These are phyloP conservation scores for Pyrenochaeta sp. DNA, from an alignment of 2,329 filamentous ascomycete species.

Conservation along the genomic window DNA sequence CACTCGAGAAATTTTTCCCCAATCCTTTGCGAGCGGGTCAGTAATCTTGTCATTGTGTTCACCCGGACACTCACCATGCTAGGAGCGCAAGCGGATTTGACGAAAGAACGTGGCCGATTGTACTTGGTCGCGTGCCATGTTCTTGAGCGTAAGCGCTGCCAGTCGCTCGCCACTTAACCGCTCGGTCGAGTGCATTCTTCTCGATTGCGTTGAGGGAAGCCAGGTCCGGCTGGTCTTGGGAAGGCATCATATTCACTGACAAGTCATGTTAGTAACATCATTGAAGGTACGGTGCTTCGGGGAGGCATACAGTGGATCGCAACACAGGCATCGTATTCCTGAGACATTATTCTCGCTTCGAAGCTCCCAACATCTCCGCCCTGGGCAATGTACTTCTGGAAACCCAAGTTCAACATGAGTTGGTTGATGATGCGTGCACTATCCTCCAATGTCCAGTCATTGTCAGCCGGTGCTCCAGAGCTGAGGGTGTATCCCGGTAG, in stretches of 20 bases:
- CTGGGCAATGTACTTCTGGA: slow-evolving; percentile 64
- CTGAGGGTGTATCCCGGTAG: slow-evolving; percentile 66
- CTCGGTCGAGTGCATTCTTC: slow-evolving; percentile 16
- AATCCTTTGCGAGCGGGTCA: slow-evolving; percentile 45
- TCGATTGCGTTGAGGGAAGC: slow-evolving; percentile 27
- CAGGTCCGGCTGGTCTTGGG: slow-evolving; percentile 19
- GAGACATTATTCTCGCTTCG: slow-evolving; percentile 52
- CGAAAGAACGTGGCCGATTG: slow-evolving; percentile 64
- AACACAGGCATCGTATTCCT: slow-evolving; percentile 57
- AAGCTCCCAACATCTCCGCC: slow-evolving; percentile 66
- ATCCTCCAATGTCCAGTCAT: slow-evolving; percentile 54
- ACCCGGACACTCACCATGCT: slow-evolving; percentile 54
- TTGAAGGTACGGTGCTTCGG: neutral
- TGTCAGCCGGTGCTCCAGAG: slow-evolving; percentile 55
- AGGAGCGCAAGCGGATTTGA: slow-evolving; percentile 66
- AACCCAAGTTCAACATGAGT: slow-evolving; percentile 65
- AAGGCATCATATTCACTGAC: slow-evolving; percentile 38
- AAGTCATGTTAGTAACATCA: neutral
- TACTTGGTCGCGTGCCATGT: slow-evolving; percentile 65
- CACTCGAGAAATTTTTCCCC: slow-evolving; percentile 67
- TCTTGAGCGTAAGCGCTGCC: slow-evolving; percentile 62
- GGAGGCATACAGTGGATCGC: slow-evolving; percentile 43
- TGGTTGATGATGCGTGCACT: slow-evolving; percentile 59
- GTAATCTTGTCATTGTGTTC: neutral
- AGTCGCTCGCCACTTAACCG: slow-evolving; percentile 45